These are phyloP conservation scores for Wallemia hederae DNA, from an alignment of 1,284 basidiomycete species.

Conservation along the genomic window DNA sequence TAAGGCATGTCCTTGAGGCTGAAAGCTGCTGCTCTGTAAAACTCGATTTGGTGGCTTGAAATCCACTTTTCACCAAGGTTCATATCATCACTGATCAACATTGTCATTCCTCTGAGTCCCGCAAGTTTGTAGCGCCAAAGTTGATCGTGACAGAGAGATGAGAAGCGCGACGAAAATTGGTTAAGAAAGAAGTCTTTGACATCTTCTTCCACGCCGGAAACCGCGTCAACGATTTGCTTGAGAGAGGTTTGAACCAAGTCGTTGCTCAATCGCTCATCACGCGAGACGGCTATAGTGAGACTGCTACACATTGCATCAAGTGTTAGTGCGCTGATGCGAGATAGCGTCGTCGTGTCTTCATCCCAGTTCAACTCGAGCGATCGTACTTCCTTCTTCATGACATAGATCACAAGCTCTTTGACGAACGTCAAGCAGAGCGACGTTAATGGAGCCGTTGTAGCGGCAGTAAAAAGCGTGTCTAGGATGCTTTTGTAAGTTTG, in stretches of 20 bases:
- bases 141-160: slow-evolving; percentile 59
- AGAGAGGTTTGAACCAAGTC: not conserved
- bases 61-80: slow-evolving; percentile 53
- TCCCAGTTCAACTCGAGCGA: not conserved
- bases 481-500: not conserved
- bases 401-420: not conserved
- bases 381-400: not conserved
- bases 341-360: not conserved
- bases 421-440: not conserved
- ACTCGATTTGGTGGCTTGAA: slow-evolving; percentile 62
- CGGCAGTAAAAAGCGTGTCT: not conserved
- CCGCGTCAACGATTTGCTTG: slow-evolving; percentile 3
- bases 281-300: not conserved
- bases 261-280: not conserved
- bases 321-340: not conserved
- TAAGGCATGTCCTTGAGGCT: slow-evolving; percentile 85
- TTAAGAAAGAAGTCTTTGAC: slow-evolving; percentile 26
- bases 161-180: slow-evolving; percentile 48
- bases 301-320: not conserved
- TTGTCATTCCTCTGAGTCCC: slow-evolving; percentile 51
- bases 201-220: slow-evolving; percentile 1
- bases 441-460: not conserved
- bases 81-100: slow-evolving; percentile 36
- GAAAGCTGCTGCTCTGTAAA: slow-evolving; percentile 68
- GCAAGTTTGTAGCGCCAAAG: slow-evolving; percentile 63